Conservation (phyloP, 352 stramenopile species). For the Phytophthora kernoviae region DNA sequence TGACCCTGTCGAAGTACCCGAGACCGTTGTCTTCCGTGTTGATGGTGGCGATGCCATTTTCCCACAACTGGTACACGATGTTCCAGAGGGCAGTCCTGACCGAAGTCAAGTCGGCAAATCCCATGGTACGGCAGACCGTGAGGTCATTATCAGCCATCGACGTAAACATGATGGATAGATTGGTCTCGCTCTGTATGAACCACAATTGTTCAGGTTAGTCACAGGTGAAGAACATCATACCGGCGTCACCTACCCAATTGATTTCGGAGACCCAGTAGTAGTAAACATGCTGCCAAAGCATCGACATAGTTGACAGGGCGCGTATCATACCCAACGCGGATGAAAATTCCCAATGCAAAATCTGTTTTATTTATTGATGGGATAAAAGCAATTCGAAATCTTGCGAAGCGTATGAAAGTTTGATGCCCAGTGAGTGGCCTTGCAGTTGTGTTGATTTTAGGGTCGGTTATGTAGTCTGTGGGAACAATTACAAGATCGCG, state of each 20-base stretch:
- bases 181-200: slow-evolving; percentile 19
- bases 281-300: slow-evolving; percentile 24
- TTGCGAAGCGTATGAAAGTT: too few relatives aligned
- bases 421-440: too few relatives aligned
- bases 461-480: too few relatives aligned
- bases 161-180: slow-evolving; percentile 37
- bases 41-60: slow-evolving; percentile 28
- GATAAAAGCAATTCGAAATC: too few relatives aligned
- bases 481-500: too few relatives aligned
- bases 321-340: too few relatives aligned
- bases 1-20: slow-evolving; percentile 36
- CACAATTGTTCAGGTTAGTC: too few relatives aligned
- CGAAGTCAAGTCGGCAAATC: slow-evolving; percentile 26
- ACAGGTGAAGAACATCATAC: too few relatives aligned
- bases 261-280: slow-evolving; percentile 16
- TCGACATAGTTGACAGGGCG: too few relatives aligned
- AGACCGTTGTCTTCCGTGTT: slow-evolving; percentile 37
- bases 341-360: too few relatives aligned
- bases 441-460: too few relatives aligned
- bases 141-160: slow-evolving; percentile 35
- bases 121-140: slow-evolving; percentile 33
- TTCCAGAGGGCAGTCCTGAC: slow-evolving; percentile 23
- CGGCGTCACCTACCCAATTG: slow-evolving; percentile 1
- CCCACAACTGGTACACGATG: slow-evolving; percentile 40
- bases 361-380: too few relatives aligned